Evolutionary conservation across 345 rosid genomes (phyloP), one percentile per base, ranked within the genome.

Genomic region (Microcos paniculata): DNA sequence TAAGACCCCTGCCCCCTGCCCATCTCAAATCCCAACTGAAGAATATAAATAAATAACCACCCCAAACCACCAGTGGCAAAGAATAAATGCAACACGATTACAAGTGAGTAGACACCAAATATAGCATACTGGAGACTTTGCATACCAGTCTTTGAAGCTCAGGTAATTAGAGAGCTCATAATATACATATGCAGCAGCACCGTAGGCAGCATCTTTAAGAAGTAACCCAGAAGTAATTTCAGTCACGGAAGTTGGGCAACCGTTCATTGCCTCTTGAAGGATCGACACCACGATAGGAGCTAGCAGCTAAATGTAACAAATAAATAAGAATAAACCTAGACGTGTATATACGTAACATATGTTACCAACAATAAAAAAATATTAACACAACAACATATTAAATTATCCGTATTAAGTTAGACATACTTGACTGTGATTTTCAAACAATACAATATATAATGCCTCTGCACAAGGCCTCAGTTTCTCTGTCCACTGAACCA

Each of bases 401-500:
- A 67, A 62, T 35, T 67, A 76, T 53, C 33, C 33, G 26, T 51
- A 38, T 68, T 80, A 73, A 74, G 73, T 71, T 59, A 83, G 78
- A 88, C 97, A 80, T 87, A 96, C 99, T 82, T 96, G 97, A 92
- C 91, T 90, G 82, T 90, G 81, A 63, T 93, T 96, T 87, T 96
- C 97, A 87, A 96, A 96, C 87, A 96, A 88, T 40, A 96, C 96
- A 77, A 96, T 96, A 80, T 96, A 96, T 24, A 96, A 88, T 72
- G 98, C 99, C 87, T 96, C 99, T 42, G 99, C 98, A 81, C 97
- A 96, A 72, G 99, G 99, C 82, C 94, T 87, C 76, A 93, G 84
- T 85, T 96, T 96, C 82, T 96, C 98, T 67, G 96, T 88, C 99
- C 99, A 96, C 78, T 96, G 97, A 86, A 96, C 74, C 97, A 95